Conservation (phyloP, 75 land plant species). For the Pinus taeda region DNA sequence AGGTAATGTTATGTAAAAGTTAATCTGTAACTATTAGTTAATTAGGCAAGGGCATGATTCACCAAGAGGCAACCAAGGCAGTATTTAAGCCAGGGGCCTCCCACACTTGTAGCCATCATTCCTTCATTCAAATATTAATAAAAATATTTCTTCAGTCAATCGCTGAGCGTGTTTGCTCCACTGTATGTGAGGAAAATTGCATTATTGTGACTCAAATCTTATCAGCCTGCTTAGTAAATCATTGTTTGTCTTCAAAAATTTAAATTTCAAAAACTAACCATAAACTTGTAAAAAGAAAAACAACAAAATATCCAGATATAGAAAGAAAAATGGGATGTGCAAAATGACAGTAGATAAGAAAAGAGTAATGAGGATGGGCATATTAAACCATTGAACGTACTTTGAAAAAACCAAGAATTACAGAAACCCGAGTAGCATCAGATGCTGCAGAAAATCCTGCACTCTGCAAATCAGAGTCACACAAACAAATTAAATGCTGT, state of each 20-base stretch:
- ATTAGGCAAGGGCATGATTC: too few relatives aligned
- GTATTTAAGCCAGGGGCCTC: too few relatives aligned
- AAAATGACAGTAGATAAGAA: slow-evolving; percentile 8
- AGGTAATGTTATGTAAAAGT: too few relatives aligned
- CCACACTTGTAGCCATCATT: too few relatives aligned
- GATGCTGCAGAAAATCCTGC: slow-evolving; percentile 98
- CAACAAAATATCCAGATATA: neutral
- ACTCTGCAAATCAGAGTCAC: slow-evolving; percentile 42
- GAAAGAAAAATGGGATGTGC: neutral
- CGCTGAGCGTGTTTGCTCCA: too few relatives aligned
- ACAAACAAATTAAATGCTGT: neutral
- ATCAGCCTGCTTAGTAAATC: neutral
- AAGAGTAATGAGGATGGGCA: neutral
- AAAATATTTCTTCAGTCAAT: too few relatives aligned
- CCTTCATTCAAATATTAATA: too few relatives aligned
- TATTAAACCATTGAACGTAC: slow-evolving; percentile 20
- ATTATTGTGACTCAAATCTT: neutral
- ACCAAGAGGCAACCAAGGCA: too few relatives aligned
- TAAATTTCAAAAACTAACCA: neutral
- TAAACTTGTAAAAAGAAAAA: neutral
- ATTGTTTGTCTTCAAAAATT: neutral
- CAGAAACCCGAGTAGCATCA: slow-evolving; percentile 88
- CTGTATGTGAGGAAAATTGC: neutral
- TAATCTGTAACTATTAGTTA: too few relatives aligned
- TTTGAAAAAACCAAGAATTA: slow-evolving; percentile 88